Evolutionary conservation across 352 stramenopile genomes (phyloP).

Genomic region (Elongisporangium senticosum): DNA sequence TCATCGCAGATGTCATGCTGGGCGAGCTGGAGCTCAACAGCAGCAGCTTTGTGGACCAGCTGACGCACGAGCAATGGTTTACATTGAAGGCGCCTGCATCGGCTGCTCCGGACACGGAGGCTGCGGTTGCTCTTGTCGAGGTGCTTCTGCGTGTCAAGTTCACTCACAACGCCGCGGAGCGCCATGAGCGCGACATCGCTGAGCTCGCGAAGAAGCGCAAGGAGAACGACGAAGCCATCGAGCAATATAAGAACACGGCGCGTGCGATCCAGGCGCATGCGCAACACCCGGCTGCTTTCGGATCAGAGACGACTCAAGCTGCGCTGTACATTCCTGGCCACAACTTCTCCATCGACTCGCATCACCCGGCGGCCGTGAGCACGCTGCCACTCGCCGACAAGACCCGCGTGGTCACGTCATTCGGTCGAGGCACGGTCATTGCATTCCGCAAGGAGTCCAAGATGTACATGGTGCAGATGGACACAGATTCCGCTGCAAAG

Average conservation of each 20-base stretch:
- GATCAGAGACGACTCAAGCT: constrained; percentile 33
- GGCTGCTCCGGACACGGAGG: constrained; percentile 5
- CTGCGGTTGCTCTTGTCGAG: constrained; percentile 22
- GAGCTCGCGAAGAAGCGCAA: constrained; percentile 46
- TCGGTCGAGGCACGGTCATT: constrained; percentile 65
- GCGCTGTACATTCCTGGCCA: constrained; percentile 76
- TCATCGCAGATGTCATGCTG: constrained; percentile 66
- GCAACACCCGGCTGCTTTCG: constrained; percentile 70
- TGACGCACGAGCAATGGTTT: constrained; percentile 46
- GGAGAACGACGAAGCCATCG: constrained; percentile 60
- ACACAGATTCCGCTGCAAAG: constrained; percentile 49
- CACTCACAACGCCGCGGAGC: constrained; percentile 40
- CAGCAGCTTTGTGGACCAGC: constrained; percentile 52
- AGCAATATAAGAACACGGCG: constrained; percentile 53
- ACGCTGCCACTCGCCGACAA: constrained; percentile 67
- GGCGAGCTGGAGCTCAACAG: constrained; percentile 58
- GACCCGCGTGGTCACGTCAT: constrained; percentile 65
- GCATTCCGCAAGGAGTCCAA: constrained; percentile 65
- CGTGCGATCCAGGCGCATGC: constrained; percentile 35
- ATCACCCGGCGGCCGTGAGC: constrained; percentile 63
- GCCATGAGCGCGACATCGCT: constrained; percentile 31
- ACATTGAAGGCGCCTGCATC: constrained; percentile 38
- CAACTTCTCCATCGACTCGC: constrained; percentile 49
- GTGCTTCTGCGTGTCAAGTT: constrained; percentile 58
- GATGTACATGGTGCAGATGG: constrained; percentile 80